phyloP scores from a whole-genome alignment of 176 grass and related monocot species.

The Lolium rigidum region DNA sequence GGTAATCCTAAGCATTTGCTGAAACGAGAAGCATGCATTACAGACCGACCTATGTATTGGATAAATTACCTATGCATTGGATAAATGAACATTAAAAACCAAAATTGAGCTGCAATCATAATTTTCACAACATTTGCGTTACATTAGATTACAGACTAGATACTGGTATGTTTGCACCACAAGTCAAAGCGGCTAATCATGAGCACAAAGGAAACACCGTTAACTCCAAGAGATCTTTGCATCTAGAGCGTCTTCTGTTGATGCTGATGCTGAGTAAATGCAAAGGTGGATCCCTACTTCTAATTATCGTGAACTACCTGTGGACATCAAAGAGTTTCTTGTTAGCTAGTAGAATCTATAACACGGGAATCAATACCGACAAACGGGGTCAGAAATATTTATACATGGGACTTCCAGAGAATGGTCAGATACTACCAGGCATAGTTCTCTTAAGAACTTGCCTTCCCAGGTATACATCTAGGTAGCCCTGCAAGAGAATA shows the following conservation, averaged over 20 bases:
- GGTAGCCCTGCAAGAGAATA: slow-evolving; percentile 41
- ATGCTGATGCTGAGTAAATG: background rate
- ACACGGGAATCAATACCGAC: background rate
- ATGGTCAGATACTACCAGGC: background rate
- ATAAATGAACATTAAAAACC: background rate
- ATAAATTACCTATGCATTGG: background rate
- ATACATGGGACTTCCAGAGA: slow-evolving; percentile 21
- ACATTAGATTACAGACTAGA: background rate
- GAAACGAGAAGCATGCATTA: background rate
- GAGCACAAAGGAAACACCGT: background rate
- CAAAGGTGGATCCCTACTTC: background rate
- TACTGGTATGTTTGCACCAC: background rate
- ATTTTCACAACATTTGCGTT: background rate
- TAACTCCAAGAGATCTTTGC: background rate
- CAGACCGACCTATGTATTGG: background rate
- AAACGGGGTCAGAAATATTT: background rate
- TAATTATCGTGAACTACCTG: background rate
- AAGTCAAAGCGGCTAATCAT: background rate
- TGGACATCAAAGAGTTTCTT: background rate
- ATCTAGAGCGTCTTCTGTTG: background rate
- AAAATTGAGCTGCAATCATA: background rate
- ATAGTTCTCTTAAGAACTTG: slow-evolving; percentile 38
- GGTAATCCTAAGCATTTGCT: background rate
- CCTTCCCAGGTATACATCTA: slow-evolving; percentile 45
- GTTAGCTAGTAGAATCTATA: background rate